Percentiles rank a stretch among this genome's conserved stretches.
These are phyloP conservation scores for Gossypium sturtianum DNA, from an alignment of 345 rosid genomes.

Conservation along the genomic window DNA sequence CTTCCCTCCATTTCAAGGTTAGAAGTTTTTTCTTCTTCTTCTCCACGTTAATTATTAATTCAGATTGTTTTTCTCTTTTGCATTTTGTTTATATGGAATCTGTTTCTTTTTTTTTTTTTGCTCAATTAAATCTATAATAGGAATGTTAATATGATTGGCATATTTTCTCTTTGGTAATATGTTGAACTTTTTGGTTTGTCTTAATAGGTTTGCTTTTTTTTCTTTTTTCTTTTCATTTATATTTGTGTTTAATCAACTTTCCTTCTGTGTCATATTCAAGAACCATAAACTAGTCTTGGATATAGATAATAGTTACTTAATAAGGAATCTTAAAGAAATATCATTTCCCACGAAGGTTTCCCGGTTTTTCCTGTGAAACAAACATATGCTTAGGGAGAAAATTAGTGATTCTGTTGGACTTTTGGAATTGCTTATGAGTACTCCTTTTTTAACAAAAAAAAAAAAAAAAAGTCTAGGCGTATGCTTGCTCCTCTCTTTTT, in stretches of 20 bases:
- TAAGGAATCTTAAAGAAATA: neutral
- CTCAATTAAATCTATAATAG: neutral
- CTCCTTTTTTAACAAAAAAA: neutral
- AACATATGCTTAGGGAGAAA: neutral
- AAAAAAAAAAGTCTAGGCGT: neutral
- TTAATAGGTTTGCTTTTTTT: neutral
- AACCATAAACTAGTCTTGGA: neutral
- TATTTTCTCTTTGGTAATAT: neutral
- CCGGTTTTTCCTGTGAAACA: neutral
- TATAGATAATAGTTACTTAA: neutral
- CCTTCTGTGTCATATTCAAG: neutral
- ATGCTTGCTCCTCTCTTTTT: neutral
- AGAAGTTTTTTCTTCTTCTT: neutral
- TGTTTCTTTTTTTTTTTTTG: neutral
- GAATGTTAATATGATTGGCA: neutral
- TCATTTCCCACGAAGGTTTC: neutral
- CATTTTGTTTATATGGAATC: neutral
- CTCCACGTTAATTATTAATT: neutral
- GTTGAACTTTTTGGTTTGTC: neutral
- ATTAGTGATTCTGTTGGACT: neutral
- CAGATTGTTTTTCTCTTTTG: neutral
- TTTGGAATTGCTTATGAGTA: neutral
- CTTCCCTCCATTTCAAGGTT: constrained; percentile 2
- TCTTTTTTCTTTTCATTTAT: neutral
- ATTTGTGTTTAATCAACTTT: neutral